These are phyloP conservation scores for Pseudisothecium myosuroides DNA, from an alignment of 225 moss, liverwort and hornwort genomes.

Conservation along the genomic window DNA sequence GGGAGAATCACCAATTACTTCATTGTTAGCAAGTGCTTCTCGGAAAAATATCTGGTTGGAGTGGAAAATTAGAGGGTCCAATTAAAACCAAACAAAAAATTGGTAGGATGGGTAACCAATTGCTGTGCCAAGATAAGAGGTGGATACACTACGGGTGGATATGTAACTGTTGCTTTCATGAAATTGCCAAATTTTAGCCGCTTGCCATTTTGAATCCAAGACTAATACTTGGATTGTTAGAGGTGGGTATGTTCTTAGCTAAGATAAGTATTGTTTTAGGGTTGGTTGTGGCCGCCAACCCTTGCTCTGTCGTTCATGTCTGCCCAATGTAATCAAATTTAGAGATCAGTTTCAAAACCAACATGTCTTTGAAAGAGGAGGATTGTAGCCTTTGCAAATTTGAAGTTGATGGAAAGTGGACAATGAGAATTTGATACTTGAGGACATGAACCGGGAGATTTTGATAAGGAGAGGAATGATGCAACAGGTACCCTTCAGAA, in stretches of 20 bases:
- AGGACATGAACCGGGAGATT: rapidly evolving
- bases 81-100: too few species aligned
- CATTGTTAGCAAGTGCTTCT: background rate
- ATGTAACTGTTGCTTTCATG: too few species aligned
- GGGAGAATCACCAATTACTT: rapidly evolving
- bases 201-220: background rate
- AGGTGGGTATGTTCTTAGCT: background rate
- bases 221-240: rapidly evolving
- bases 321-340: background rate
- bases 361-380: background rate
- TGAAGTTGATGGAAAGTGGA: background rate
- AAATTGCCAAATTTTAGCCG: background rate
- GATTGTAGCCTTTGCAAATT: background rate
- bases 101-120: rapidly evolving
- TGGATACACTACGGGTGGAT: too few species aligned
- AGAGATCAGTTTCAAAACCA: background rate
- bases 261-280: background rate
- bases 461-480: background rate
- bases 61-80: background rate
- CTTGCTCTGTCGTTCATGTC: rapidly evolving
- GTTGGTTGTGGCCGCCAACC: rapidly evolving
- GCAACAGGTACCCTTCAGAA: background rate
- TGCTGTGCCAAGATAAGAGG: too few species aligned
- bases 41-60: rapidly evolving
- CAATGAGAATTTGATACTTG: background rate